Base-by-base conservation (phyloP, 2,329 filamentous ascomycete species). In the Purpureocillium lavendulum region DNA sequence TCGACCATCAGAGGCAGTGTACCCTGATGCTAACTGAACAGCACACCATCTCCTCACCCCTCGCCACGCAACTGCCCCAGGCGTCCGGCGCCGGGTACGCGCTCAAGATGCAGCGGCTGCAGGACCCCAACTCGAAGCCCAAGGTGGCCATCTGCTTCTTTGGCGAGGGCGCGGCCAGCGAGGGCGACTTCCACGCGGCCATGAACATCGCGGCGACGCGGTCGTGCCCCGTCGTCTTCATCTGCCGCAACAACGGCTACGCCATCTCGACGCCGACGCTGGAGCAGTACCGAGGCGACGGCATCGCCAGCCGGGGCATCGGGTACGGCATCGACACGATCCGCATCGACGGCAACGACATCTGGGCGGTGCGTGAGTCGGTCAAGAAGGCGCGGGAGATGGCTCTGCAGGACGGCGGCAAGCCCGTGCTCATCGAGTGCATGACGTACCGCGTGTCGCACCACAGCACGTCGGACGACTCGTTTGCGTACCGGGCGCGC, bases 401-500 rank as follows among this genome's bases (percentile, higher is more conserved):
- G 54, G 89, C 90, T 0, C 71, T 97, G 3, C 69, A 83, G 40
- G 80, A 86, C 33, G 87, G 86, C n/a, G 85, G 87, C 4, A 79
- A 76, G 46, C 88, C 87, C 0, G 76, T 98, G 0, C 68, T 98
- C 7, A 83, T 98, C 31, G 92, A 98, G 64, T 88, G 88, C 40
- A 94, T 98, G 86, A 90, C 86, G 17, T 98, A 98, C 64, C 87
- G 92, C n/a, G 89, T 97, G 33, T 90, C 86, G 7, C 88, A 98
- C 58, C 92, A 98, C 66, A 95, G 87, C 62, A 98, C 92, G 1
- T 92, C 85, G 1, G 92, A 98, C 56, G 92, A 98, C 64, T 92
- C 85, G 18, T 98, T 96, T 55, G 92, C 92, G 1, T 98, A 98
- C 66, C 84, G 92, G 8, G 88, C 89, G 2, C 80, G 84, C 18